Evolutionary conservation across 1,284 basidiomycete genomes (phyloP).

Genomic region (Amylostereum areolatum): DNA sequence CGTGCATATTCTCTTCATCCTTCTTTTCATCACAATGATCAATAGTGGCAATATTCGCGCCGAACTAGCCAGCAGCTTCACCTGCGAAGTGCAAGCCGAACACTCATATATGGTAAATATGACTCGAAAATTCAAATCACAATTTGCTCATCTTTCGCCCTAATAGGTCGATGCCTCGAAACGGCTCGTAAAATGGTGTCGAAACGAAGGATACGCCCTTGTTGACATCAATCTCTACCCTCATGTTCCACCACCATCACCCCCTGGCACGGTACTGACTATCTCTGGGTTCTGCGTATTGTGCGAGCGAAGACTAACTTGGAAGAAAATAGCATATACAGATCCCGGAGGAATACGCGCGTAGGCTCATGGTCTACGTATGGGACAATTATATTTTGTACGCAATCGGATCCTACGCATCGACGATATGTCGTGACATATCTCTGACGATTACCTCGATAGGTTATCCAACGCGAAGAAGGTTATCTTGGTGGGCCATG

Average conservation of each 20-base stretch:
- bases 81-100: conserved; percentile 71
- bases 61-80: conserved; percentile 68
- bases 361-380: conserved; percentile 70
- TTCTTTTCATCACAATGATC: neutral
- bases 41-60: conserved; percentile 79
- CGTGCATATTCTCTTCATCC: neutral
- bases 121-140: no score
- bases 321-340: no score
- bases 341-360: conserved; percentile 34
- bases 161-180: conserved; percentile 81
- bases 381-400: conserved; percentile 96
- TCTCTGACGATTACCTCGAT: neutral
- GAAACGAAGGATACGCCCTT: conserved; percentile 58
- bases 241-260: conserved; percentile 33
- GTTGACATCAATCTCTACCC: conserved; percentile 87
- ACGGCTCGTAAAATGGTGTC: conserved; percentile 74
- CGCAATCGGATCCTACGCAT: conserved; percentile 1
- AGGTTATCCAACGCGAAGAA: conserved; percentile 69
- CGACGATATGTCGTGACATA: neutral
- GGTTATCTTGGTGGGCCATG: conserved; percentile 84
- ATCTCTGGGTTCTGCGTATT: neutral
- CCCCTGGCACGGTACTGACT: conserved; percentile 33
- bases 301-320: no score
- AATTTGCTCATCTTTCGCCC: neutral
- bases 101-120: conserved; percentile 71